These are phyloP conservation scores for Coprinellus aureogranulatus DNA, from an alignment of 768 basidiomycete species.

Conservation along the genomic window DNA sequence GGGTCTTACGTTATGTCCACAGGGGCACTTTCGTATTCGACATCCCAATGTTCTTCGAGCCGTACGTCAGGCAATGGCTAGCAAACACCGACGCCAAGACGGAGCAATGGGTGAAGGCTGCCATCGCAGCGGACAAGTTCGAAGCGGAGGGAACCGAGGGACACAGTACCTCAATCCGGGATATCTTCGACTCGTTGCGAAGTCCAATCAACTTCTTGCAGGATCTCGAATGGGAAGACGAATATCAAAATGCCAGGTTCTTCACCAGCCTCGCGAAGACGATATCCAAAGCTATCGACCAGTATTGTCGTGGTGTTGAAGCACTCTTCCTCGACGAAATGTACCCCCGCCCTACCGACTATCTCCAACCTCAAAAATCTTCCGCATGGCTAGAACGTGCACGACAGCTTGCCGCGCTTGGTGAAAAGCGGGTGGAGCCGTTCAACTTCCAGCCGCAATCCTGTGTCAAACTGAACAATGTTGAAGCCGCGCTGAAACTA, in stretches of 20 bases:
- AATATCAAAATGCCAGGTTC: conserved; percentile 85
- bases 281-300: conserved; percentile 86
- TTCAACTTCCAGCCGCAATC: conserved; percentile 94
- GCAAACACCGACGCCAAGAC: conserved; percentile 87
- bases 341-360: conserved; percentile 81
- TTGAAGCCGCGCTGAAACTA: conserved; percentile 85
- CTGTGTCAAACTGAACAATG: conserved; percentile 96
- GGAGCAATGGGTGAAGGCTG: conserved; percentile 89
- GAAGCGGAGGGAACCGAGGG: conserved; percentile 76
- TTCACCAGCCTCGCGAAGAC: conserved; percentile 90
- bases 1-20: background rate
- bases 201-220: conserved; percentile 87
- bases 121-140: conserved; percentile 84
- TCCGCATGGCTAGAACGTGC: conserved; percentile 89
- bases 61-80: conserved; percentile 87
- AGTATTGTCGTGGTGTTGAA: conserved; percentile 87
- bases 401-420: conserved; percentile 66
- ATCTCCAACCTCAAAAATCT: conserved; percentile 79
- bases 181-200: conserved; percentile 90
- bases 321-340: conserved; percentile 92
- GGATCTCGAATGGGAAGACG: conserved; percentile 90
- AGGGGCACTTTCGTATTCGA: conserved; percentile 66
- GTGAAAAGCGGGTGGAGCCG: conserved; percentile 90
- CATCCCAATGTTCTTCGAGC: conserved; percentile 76
- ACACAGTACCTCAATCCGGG: conserved; percentile 95